These are phyloP conservation scores for Leccinum barrowsii DNA, from an alignment of 768 basidiomycete species.

Conservation along the genomic window DNA sequence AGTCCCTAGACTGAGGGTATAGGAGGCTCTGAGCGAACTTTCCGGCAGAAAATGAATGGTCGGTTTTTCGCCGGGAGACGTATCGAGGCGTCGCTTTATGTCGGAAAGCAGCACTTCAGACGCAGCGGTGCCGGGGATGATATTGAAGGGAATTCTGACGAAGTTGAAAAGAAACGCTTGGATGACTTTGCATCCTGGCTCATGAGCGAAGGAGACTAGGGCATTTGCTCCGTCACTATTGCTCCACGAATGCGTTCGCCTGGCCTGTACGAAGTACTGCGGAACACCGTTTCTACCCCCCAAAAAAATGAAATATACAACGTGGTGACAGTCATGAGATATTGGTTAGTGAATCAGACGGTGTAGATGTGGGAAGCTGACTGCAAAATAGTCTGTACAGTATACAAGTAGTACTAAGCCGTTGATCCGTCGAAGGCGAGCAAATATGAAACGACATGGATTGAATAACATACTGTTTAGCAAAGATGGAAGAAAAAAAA, in stretches of 20 bases:
- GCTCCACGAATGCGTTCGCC: not conserved
- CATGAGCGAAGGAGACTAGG: constrained; percentile 70
- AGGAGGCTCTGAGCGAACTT: not conserved
- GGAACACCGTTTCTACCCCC: not conserved
- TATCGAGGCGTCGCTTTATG: constrained; percentile 78
- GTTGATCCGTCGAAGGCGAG: not conserved
- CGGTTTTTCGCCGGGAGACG: constrained; percentile 84
- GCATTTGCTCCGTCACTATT: constrained; percentile 1
- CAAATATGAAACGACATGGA: not conserved
- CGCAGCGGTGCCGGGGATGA: constrained; percentile 71
- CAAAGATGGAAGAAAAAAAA: no score
- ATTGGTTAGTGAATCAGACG: no score
- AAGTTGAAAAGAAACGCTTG: constrained; percentile 77
- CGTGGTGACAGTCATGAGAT: not conserved
- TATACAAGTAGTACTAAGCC: not conserved
- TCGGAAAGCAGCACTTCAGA: constrained; percentile 77
- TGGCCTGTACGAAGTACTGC: not conserved
- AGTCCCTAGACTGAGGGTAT: constrained; percentile 26
- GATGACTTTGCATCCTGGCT: constrained; percentile 90
- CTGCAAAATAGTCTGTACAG: not conserved
- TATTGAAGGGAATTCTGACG: constrained; percentile 59
- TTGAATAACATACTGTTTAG: no score
- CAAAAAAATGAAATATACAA: not conserved
- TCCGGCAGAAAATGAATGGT: constrained; percentile 84
- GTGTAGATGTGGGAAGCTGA: not conserved